A percentile compares a stretch with the other conserved stretches of the same genome.
phyloP scores from a whole-genome alignment of 495 filamentous ascomycete species.

The Rhypophila decipiens region DNA sequence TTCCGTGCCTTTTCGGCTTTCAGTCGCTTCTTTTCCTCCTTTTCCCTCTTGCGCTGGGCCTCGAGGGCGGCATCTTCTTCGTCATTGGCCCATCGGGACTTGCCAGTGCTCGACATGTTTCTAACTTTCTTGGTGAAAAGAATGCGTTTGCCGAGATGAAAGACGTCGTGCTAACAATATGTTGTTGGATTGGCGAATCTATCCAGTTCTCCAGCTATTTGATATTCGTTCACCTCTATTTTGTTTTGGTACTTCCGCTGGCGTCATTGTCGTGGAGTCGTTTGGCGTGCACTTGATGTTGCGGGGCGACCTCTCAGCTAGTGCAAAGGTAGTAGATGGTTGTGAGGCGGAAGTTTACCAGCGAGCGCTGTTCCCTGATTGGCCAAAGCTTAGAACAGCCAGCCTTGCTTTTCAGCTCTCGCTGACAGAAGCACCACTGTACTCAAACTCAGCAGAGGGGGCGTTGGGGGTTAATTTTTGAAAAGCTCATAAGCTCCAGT shows the following conservation, averaged over 20 bases:
- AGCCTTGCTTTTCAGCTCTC: no score
- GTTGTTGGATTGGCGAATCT: background rate
- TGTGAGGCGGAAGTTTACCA: no score
- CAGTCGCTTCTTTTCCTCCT: slow-evolving; percentile 78
- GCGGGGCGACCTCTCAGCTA: no score
- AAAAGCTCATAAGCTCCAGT: no score
- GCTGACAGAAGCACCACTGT: no score
- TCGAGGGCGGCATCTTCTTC: slow-evolving; percentile 68
- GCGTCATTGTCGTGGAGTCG: background rate
- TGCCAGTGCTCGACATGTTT: slow-evolving; percentile 55
- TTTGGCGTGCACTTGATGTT: no score
- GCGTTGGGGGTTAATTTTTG: no score
- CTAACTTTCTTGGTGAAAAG: background rate
- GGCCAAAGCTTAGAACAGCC: background rate
- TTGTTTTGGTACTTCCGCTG: background rate
- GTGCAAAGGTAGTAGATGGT: no score
- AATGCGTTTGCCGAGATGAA: background rate
- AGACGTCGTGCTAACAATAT: background rate
- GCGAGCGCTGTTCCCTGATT: background rate
- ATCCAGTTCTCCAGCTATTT: background rate
- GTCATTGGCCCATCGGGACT: slow-evolving; percentile 84
- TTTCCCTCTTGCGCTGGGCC: slow-evolving; percentile 72
- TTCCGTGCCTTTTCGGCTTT: slow-evolving; percentile 82
- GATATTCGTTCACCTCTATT: background rate
- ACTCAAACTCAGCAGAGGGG: no score